Evolutionary conservation across 441 rosid species (phyloP), one percentile per base, ranked within the genome.

Genomic region (Populus tomentosa): DNA sequence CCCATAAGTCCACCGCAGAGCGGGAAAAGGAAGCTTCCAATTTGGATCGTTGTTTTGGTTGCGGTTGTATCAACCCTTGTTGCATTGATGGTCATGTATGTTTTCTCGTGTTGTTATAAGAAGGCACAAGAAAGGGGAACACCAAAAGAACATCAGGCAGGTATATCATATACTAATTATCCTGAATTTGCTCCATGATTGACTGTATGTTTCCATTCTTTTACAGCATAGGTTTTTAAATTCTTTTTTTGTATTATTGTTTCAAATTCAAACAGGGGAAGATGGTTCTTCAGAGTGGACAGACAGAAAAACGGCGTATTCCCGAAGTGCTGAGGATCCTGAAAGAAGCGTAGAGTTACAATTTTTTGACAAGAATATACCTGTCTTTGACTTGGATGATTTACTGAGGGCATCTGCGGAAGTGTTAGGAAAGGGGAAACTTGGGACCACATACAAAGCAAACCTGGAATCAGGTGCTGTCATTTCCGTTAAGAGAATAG

Each of bases 351-450:
- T 77, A 28, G 90, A 87, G 66, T 73, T 90, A 2, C 83, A 86
- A 75, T 81, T 90, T 78, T 84, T 90, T 4, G 84, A 82, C 64
- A 83, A 72, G 78, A 82, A 76, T 21, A 73, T 80, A 71, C 79
- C 83, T 0, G 79, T 66, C 7, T 88, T 90, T 24, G 88, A 87
- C 83, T 83, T 88, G 81, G 90, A 90, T 67, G 94, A 90, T 69
- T 82, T 90, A 69, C 89, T 90, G 0, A 81, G 89, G 67, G 87
- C 92, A 78, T 85, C 92, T 4, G 94, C 94, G 3, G 84, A 86
- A 81, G 74, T 84, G 33, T 63, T 90, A 10, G 89, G 89, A 20
- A 88, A 81, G 53, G 94, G 94, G 28, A 85, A 70, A 42, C 69
- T 86, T n/a, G 86, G 94, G n/a, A 82, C 75, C 5, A 88, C 94